Evolutionary conservation across 371 early-diverging fungal species (phyloP).

Genomic region (Mortierella sp.): DNA sequence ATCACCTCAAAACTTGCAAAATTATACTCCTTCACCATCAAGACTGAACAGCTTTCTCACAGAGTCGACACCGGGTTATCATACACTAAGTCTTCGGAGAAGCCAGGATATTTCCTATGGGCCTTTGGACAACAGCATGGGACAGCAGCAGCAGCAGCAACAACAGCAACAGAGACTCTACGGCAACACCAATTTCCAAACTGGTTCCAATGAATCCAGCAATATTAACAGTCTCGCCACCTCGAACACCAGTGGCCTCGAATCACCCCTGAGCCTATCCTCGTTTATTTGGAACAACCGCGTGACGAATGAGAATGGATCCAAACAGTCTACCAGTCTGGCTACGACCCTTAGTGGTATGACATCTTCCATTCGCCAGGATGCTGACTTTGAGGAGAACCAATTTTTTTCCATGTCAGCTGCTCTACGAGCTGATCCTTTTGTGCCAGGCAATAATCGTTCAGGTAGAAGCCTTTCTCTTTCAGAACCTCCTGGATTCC

Average conservation of each 20-base stretch:
- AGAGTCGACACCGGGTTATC: not conserved
- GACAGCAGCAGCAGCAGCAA: not conserved
- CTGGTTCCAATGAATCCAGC: not conserved
- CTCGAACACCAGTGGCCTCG: constrained; percentile 6
- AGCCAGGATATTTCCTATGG: constrained; percentile 7
- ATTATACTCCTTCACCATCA: constrained; percentile 4
- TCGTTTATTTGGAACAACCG: constrained; percentile 42
- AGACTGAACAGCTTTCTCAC: not conserved
- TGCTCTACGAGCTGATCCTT: constrained; percentile 25
- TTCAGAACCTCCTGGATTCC: constrained; percentile 33
- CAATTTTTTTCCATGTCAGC: constrained; percentile 24
- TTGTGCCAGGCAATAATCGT: constrained; percentile 22
- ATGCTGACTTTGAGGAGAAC: not conserved
- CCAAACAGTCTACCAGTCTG: constrained; percentile 3
- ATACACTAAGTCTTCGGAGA: not conserved
- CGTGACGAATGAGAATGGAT: constrained; percentile 12
- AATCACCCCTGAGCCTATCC: constrained; percentile 32
- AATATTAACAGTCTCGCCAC: not conserved
- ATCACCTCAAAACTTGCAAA: not conserved
- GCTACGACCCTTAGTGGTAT: constrained; percentile 6
- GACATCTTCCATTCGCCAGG: constrained; percentile 9
- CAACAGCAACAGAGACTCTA: constrained; percentile 7
- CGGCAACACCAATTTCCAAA: not conserved
- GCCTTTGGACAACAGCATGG: not conserved
- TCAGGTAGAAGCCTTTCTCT: constrained; percentile 33